These are phyloP conservation scores for Phialophora expanda DNA, from an alignment of 2,329 filamentous ascomycete genomes.

Conservation along the genomic window DNA sequence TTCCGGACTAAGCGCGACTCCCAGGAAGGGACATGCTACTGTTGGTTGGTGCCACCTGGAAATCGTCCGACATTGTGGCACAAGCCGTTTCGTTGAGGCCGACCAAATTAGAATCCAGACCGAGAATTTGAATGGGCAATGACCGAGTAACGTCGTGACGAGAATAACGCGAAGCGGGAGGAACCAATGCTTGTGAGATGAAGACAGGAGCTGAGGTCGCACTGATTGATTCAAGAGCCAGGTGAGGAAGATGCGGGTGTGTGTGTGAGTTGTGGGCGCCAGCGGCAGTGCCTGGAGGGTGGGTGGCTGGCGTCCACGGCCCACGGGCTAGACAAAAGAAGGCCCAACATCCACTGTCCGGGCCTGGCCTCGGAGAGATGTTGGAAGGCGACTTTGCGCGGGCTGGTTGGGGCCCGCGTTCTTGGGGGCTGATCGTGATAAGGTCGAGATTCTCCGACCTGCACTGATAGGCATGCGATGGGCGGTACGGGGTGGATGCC, in stretches of 20 bases:
- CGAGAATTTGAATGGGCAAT: constrained; percentile 29
- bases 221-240: constrained; percentile 15
- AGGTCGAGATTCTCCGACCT: constrained; percentile 28
- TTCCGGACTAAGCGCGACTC: constrained; percentile 33
- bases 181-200: constrained; percentile 19
- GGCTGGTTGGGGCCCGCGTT: neutral
- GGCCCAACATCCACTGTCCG: constrained; percentile 8
- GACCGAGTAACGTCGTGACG: constrained; percentile 31
- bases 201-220: constrained; percentile 13
- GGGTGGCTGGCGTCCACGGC: neutral
- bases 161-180: constrained; percentile 19
- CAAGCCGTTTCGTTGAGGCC: constrained; percentile 30
- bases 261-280: neutral
- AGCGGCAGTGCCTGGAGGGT: constrained; percentile 8
- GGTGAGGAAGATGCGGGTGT: neutral
- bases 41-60: constrained; percentile 34
- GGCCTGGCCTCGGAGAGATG: constrained; percentile 13
- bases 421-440: constrained; percentile 33
- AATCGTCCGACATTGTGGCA: constrained; percentile 36
- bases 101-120: constrained; percentile 31
- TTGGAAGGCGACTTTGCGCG: neutral
- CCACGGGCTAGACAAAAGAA: neutral
- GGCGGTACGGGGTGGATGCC: constrained; percentile 26
- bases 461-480: constrained; percentile 23
- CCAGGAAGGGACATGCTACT: constrained; percentile 24